Conservation (phyloP, 768 basidiomycete species). For the Pleurotus salmoneostramineus region DNA sequence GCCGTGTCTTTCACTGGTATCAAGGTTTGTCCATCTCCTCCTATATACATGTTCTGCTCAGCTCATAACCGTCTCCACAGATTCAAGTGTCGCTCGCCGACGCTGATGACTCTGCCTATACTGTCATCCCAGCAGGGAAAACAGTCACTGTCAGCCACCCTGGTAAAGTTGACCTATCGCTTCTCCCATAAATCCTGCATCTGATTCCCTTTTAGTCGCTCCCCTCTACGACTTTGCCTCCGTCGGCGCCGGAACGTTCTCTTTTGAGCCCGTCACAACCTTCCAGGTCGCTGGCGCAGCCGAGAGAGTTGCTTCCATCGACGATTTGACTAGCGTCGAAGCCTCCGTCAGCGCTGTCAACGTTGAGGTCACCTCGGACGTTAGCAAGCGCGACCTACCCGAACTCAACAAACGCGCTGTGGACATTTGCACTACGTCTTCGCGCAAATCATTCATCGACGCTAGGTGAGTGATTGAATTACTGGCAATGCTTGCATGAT, state of each 20-base stretch:
- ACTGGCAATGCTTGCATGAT: not conserved
- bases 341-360: constrained; percentile 22
- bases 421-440: constrained; percentile 31
- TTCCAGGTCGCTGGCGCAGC: constrained; percentile 28
- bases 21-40: constrained; percentile 23
- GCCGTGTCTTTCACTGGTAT: constrained; percentile 38
- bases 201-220: constrained; percentile 23
- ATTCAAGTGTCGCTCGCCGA: constrained; percentile 31
- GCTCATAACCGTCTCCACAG: constrained; percentile 13
- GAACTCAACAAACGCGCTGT: constrained; percentile 31
- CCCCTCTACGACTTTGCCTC: constrained; percentile 38
- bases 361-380: constrained; percentile 31
- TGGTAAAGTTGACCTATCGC: constrained; percentile 15
- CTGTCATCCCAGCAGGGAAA: constrained; percentile 35
- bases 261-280: constrained; percentile 32
- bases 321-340: constrained; percentile 22
- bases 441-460: constrained; percentile 33
- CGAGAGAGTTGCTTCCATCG: constrained; percentile 13
- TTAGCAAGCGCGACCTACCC: constrained; percentile 26
- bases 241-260: constrained; percentile 33
- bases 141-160: constrained; percentile 34
- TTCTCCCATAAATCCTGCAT: not conserved
- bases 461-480: constrained; percentile 21
- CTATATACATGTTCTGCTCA: not conserved
- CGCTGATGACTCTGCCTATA: constrained; percentile 34